A percentile compares a stretch with the other conserved stretches of the same genome.
Evolutionary conservation across 192 early-diverging fungal genomes (phyloP).

Genomic region (Rhizophagus sp.): DNA sequence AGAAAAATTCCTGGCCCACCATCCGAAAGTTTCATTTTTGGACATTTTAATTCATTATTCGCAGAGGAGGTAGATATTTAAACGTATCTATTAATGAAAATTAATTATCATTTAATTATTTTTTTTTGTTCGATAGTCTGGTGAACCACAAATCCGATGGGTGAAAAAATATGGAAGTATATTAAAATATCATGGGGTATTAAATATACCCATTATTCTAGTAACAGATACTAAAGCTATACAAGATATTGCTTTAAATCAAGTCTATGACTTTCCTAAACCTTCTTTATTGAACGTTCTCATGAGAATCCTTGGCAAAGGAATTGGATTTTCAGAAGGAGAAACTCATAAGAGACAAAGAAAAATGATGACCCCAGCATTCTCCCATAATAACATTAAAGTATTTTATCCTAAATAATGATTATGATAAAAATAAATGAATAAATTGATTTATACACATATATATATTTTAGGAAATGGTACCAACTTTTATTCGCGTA

Average conservation of each 20-base stretch:
- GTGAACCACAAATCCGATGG: slow-evolving; percentile 43
- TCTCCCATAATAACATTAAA: slow-evolving; percentile 45
- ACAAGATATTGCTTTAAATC: slow-evolving; percentile 43
- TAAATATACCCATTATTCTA: slow-evolving; percentile 40
- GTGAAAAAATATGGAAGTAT: slow-evolving; percentile 52
- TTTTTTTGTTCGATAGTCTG: too few species aligned
- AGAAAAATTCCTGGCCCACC: too few species aligned
- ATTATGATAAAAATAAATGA: background rate
- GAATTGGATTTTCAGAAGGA: slow-evolving; percentile 54
- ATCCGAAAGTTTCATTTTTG: too few species aligned
- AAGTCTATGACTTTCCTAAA: slow-evolving; percentile 51
- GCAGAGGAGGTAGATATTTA: too few species aligned
- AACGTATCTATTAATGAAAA: too few species aligned
- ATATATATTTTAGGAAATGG: background rate
- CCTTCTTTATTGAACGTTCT: slow-evolving; percentile 23
- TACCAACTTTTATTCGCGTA: slow-evolving; percentile 36
- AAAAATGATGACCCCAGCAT: slow-evolving; percentile 61
- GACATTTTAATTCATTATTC: too few species aligned
- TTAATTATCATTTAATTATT: too few species aligned
- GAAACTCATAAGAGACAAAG: slow-evolving; percentile 51
- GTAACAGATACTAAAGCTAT: slow-evolving; percentile 53
- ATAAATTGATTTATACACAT: too few species aligned
- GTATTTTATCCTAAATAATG: slow-evolving; percentile 31
- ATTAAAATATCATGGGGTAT: slow-evolving; percentile 46
- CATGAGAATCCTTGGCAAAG: slow-evolving; percentile 47